Percentiles rank a stretch among this genome's conserved stretches.
These are phyloP conservation scores for Wickerhamomyces silvicola DNA, from an alignment of 805 yeast species.

Conservation along the genomic window DNA sequence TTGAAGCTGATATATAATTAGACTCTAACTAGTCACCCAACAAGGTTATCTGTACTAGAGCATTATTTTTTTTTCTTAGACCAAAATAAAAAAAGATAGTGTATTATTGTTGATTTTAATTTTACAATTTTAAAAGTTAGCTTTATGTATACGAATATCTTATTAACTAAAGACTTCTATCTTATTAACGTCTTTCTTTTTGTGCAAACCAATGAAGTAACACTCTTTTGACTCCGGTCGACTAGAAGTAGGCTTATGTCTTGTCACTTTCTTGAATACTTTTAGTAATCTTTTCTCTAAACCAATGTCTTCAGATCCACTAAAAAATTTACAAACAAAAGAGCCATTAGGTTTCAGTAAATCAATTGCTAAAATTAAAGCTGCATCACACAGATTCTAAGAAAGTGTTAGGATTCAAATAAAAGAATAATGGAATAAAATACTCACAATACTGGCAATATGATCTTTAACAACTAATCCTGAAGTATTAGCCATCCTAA, in stretches of 20 bases:
- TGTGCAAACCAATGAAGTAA: constrained; percentile 66
- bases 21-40: too few relatives aligned
- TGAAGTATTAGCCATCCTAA: constrained; percentile 90
- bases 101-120: too few relatives aligned
- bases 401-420: constrained; percentile 3
- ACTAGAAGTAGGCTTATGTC: constrained; percentile 78
- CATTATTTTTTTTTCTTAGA: too few relatives aligned
- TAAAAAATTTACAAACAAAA: constrained; percentile 76
- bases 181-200: constrained; percentile 37
- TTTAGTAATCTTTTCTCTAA: constrained; percentile 53
- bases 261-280: constrained; percentile 55
- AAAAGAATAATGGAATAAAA: not conserved
- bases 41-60: too few relatives aligned
- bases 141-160: not conserved
- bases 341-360: constrained; percentile 65
- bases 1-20: not conserved
- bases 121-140: too few relatives aligned
- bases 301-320: constrained; percentile 70
- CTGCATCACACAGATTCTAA: constrained; percentile 85
- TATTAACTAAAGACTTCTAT: constrained; percentile 32
- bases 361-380: constrained; percentile 66
- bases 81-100: too few relatives aligned
- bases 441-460: constrained; percentile 61
- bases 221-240: constrained; percentile 75
- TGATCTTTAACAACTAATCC: constrained; percentile 83